These are phyloP conservation scores for Naganishia kalamii DNA, from an alignment of 768 basidiomycete genomes.

Conservation along the genomic window DNA sequence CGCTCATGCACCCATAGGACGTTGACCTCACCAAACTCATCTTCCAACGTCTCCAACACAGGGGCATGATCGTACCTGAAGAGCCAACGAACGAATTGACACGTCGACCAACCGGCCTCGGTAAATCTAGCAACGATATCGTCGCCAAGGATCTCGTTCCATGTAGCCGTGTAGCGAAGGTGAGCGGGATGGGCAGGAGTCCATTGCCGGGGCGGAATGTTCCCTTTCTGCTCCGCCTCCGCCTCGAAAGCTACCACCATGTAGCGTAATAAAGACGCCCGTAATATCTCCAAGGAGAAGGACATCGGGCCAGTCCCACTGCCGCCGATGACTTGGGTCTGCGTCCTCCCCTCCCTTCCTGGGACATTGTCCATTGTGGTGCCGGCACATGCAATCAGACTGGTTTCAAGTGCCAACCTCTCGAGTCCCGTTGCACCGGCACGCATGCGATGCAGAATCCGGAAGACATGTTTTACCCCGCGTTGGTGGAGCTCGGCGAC, in stretches of 20 bases:
- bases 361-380: background rate
- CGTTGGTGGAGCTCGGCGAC: background rate
- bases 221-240: background rate
- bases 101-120: background rate
- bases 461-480: background rate
- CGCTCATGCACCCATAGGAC: background rate
- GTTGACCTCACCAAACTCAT: background rate
- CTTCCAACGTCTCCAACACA: background rate
- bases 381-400: background rate
- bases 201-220: background rate
- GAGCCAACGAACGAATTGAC: background rate
- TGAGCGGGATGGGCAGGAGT: background rate
- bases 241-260: background rate
- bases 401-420: background rate
- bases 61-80: background rate
- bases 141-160: background rate
- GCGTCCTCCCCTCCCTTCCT: background rate
- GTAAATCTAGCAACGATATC: background rate
- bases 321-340: background rate
- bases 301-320: too few relatives aligned
- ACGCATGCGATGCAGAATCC: background rate
- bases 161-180: background rate
- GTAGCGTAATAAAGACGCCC: background rate
- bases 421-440: background rate
- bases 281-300: background rate